These are phyloP conservation scores for Osmanthus fragrans DNA, from an alignment of 257 asterid species.

Conservation along the genomic window DNA sequence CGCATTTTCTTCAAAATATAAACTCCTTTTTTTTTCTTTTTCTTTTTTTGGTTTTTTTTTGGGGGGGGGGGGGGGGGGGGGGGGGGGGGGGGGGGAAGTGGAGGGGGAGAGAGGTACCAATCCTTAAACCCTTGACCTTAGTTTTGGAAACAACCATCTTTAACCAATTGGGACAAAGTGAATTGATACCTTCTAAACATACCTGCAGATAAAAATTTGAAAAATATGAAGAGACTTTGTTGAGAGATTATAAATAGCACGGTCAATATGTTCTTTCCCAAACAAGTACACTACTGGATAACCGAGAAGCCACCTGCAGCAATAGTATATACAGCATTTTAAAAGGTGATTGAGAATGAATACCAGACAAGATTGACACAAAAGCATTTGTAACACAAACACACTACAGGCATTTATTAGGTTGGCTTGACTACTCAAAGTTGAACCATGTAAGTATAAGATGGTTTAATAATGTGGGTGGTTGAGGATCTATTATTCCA, in stretches of 20 bases:
- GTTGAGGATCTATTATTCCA: background rate
- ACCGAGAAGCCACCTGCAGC: constrained; percentile 80
- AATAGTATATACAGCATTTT: background rate
- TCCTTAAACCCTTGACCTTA: too few species aligned
- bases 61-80: too few species aligned
- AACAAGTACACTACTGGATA: constrained; percentile 79
- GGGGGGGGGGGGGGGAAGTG: too few species aligned
- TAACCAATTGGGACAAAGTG: too few species aligned
- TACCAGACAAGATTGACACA: background rate
- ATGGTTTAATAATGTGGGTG: background rate
- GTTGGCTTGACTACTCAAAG: background rate
- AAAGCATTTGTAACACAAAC: background rate
- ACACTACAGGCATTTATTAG: background rate
- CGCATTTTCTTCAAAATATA: background rate
- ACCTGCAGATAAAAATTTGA: constrained; percentile 68
- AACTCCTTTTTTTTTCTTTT: background rate
- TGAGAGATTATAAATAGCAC: constrained; percentile 71
- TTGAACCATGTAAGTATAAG: background rate
- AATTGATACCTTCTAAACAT: constrained; percentile 5
- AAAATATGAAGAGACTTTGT: constrained; percentile 69
- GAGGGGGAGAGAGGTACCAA: too few species aligned
- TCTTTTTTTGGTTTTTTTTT: too few species aligned
- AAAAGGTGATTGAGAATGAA: background rate
- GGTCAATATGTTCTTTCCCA: constrained; percentile 58
- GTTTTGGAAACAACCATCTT: too few species aligned